Base-by-base conservation (phyloP, 1,139 yeast species). In the Taphrina deformans region DNA sequence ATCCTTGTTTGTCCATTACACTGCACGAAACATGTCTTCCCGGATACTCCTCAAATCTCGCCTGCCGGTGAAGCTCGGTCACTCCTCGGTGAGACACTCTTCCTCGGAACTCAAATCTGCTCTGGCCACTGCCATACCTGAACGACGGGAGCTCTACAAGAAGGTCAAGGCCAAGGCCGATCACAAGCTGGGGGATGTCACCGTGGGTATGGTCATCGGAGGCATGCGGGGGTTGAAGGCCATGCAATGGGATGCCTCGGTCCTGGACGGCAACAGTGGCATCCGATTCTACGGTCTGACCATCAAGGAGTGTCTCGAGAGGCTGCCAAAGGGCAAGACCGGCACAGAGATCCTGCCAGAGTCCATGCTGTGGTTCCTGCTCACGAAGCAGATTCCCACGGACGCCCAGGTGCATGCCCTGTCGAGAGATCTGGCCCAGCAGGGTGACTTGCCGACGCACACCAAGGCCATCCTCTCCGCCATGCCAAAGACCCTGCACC, bases 401-500 rank as follows among this genome's bases (percentile, higher is more conserved):
- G 85, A 73, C 65, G 84, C 85, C 68, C 96, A 91, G 79, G 85
- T 89, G 70, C 83, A 83, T 75, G 87, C 86, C 67, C 81, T 91
- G 70, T 85, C 90, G 67, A 86, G 83, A 74, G 96, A 90, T 78
- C 83, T 91, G 72, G 96, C 96, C 70, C 88, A 89, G 67, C 86
- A 92, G 80, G 87, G 95, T 56, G 75, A 76, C 70, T 82, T 91
- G 75, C 97, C 97, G 75, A 86, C 86, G 76, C 92, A 88, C 76
- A 95, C 89, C 71, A 87, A 83, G 78, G 90, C 86, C 76, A 79
- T 90, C 71, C 83, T 91, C 73, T 95, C 88, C 82, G 81, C 86
- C 73, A 84, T 92, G 73, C 97, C 97, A 71, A 79, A 87, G 61
- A 85, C 86, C 76, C 84, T 91, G 79, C 98, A 91, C 79, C 98